Conservation (phyloP, 1,284 basidiomycete species). For the Naganishia cerealis region DNA sequence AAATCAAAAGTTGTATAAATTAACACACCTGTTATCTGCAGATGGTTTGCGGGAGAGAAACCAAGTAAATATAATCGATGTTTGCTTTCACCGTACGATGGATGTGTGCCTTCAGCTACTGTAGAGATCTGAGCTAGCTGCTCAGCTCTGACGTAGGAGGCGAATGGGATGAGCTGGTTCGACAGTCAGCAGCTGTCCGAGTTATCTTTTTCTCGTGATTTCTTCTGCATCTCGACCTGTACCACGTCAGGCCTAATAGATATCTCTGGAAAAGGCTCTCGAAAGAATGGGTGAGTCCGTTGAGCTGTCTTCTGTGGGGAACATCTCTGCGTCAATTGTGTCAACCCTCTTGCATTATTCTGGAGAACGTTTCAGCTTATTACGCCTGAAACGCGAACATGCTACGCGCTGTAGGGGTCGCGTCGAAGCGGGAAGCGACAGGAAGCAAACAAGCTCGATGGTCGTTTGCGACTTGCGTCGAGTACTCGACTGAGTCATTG, state of each 20-base stretch:
- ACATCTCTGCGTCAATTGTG: too few species aligned
- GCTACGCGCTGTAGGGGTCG: neutral
- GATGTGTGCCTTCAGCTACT: too few species aligned
- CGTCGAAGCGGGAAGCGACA: neutral
- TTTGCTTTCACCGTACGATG: too few species aligned
- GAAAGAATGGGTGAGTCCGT: too few species aligned
- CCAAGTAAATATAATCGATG: neutral
- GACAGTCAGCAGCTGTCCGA: neutral
- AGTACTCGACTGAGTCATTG: neutral
- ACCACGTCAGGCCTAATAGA: neutral
- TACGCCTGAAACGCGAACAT: neutral
- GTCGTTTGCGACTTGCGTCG: neutral
- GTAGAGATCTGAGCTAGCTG: too few species aligned
- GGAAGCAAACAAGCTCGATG: constrained; percentile 3
- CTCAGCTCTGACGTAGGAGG: too few species aligned
- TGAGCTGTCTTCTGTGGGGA: too few species aligned
- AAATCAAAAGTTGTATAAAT: constrained; percentile 5
- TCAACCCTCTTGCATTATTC: too few species aligned
- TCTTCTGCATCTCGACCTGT: too few species aligned
- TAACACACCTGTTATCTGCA: neutral
- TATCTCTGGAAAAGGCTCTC: neutral
- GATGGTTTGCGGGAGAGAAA: neutral
- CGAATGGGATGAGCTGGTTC: neutral
- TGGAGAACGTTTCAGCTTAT: neutral
- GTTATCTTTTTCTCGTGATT: too few species aligned